Percentiles rank a stretch among this genome's conserved stretches.
phyloP scores from a whole-genome alignment of 208 protist species.

The Acanthamoeba healyi region DNA sequence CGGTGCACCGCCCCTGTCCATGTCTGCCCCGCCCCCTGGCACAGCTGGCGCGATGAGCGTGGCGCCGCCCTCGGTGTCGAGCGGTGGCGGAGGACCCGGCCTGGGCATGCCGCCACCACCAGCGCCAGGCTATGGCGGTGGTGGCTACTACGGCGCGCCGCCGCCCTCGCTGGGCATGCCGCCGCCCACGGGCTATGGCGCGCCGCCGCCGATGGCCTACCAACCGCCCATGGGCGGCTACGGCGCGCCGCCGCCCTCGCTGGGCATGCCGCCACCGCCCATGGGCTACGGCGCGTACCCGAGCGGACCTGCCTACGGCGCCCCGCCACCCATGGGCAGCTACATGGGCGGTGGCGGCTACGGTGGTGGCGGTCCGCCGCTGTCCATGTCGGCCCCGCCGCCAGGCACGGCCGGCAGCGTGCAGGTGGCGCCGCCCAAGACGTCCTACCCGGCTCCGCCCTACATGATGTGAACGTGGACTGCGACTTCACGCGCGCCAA shows the following conservation, averaged over 20 bases:
- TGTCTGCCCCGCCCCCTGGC: neutral
- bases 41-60: neutral
- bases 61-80: neutral
- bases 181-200: neutral
- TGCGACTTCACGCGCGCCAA: neutral
- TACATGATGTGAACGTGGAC: slow-evolving; percentile 42
- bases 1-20: neutral
- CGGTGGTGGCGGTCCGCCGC: neutral
- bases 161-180: neutral
- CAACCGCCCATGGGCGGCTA: neutral
- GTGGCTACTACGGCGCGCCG: too few relatives aligned
- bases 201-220: neutral
- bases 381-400: slow-evolving; percentile 9
- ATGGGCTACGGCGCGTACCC: neutral
- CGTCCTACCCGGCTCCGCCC: neutral
- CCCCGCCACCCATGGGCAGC: neutral
- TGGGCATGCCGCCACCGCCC: neutral
- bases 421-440: slow-evolving; percentile 20
- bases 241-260: neutral
- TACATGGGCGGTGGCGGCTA: slow-evolving; percentile 6
- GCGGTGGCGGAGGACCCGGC: neutral
- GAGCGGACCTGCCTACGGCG: neutral
- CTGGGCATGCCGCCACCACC: neutral
- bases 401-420: neutral
- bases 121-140: neutral